Conservation (phyloP, 768 basidiomycete genomes). For the Mycena vitilis region DNA sequence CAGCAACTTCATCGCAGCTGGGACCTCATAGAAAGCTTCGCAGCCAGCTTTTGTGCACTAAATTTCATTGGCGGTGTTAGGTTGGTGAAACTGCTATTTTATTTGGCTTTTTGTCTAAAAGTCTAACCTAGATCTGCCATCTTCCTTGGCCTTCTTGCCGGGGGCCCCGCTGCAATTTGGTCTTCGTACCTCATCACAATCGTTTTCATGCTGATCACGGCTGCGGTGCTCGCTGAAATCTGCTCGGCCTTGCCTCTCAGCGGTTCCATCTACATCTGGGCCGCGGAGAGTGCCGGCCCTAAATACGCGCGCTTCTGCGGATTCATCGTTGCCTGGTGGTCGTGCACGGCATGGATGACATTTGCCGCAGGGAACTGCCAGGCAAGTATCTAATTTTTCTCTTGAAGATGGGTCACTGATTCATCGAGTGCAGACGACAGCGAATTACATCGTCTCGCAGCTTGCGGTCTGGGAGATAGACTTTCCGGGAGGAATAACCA, state of each 20-base stretch:
- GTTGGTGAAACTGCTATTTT: slow-evolving; percentile 49
- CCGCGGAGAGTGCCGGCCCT: slow-evolving; percentile 90
- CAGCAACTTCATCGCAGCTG: slow-evolving; percentile 90
- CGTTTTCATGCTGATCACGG: slow-evolving; percentile 89
- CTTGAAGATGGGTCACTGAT: slow-evolving; percentile 12
- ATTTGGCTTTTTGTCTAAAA: not conserved
- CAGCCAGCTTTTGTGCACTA: slow-evolving; percentile 88
- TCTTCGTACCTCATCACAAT: slow-evolving; percentile 86
- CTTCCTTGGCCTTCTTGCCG: slow-evolving; percentile 85
- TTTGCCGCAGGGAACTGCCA: slow-evolving; percentile 91
- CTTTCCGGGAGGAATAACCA: slow-evolving; percentile 83
- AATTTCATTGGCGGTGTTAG: slow-evolving; percentile 92
- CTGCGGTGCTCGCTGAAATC: slow-evolving; percentile 88
- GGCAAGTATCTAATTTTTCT: slow-evolving; percentile 51
- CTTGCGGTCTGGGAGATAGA: slow-evolving; percentile 82
- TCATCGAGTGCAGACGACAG: slow-evolving; percentile 68
- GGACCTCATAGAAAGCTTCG: slow-evolving; percentile 86
- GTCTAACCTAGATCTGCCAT: slow-evolving; percentile 67
- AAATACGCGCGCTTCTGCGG: slow-evolving; percentile 90
- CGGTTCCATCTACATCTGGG: slow-evolving; percentile 96
- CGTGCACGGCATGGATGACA: slow-evolving; percentile 96
- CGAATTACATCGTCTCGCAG: slow-evolving; percentile 91
- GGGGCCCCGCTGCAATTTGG: slow-evolving; percentile 91
- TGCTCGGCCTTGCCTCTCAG: slow-evolving; percentile 90
- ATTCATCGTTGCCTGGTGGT: slow-evolving; percentile 94